Evolutionary conservation across 441 rosid species (phyloP).

Genomic region (Croton setiger): DNA sequence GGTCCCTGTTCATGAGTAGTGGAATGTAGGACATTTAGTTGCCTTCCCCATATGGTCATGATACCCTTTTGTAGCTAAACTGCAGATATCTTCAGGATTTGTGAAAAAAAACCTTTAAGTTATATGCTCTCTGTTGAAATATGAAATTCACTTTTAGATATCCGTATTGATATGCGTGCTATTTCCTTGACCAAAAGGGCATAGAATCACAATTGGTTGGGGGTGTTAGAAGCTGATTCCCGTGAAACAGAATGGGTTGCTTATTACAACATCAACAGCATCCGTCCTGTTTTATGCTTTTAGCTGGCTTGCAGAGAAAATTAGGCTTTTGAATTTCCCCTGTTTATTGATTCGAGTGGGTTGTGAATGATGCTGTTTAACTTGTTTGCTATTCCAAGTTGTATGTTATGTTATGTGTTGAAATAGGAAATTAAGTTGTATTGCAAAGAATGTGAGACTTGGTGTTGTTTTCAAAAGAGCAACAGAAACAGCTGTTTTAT

Average conservation of each 20-base stretch:
- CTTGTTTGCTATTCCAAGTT: too few relatives aligned
- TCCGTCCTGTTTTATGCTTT: not conserved
- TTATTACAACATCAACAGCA: not conserved
- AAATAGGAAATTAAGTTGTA: too few relatives aligned
- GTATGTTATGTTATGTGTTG: too few relatives aligned
- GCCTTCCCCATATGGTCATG: not conserved
- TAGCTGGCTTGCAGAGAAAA: not conserved
- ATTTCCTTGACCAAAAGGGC: not conserved
- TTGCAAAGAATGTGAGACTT: too few relatives aligned
- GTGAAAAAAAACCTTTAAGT: not conserved
- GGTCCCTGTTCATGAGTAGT: not conserved
- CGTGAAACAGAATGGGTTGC: not conserved
- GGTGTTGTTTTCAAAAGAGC: too few relatives aligned
- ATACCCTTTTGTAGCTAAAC: not conserved
- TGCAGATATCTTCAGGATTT: not conserved
- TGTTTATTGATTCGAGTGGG: too few relatives aligned
- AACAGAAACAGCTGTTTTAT: too few relatives aligned
- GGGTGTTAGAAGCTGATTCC: not conserved
- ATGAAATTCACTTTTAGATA: not conserved
- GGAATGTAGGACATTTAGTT: not conserved
- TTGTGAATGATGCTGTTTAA: too few relatives aligned
- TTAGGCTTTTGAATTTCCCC: too few relatives aligned
- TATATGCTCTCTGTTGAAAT: not conserved
- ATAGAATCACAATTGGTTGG: not conserved
- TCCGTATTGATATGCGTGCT: not conserved